phyloP scores from a whole-genome alignment of 2,329 filamentous ascomycete species.

The Xylariaceae sp. region DNA sequence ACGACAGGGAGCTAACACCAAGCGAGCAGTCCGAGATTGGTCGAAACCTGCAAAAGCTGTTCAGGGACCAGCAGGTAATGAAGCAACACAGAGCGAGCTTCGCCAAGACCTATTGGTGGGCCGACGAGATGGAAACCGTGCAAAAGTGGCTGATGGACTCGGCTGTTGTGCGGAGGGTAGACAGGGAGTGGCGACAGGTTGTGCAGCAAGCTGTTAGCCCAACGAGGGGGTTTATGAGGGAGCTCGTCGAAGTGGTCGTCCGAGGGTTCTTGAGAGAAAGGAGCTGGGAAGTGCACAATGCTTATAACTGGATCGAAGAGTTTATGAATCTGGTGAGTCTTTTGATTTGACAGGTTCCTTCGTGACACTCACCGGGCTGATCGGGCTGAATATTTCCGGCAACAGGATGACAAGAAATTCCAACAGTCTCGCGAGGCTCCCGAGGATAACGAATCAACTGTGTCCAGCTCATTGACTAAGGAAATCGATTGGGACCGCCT shows the following conservation, averaged over 20 bases:
- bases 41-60: constrained; percentile 29
- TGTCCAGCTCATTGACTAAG: too few relatives aligned
- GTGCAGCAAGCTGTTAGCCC: constrained; percentile 25
- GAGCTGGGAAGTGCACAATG: constrained; percentile 8
- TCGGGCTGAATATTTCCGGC: too few relatives aligned
- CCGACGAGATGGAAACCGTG: constrained; percentile 27
- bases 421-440: too few relatives aligned
- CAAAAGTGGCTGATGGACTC: constrained; percentile 35
- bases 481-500: too few relatives aligned
- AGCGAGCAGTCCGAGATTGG: constrained; percentile 31
- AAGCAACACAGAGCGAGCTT: constrained; percentile 28
- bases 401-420: too few relatives aligned
- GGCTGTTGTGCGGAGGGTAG: constrained; percentile 28
- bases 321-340: too few relatives aligned
- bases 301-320: constrained; percentile 15
- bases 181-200: constrained; percentile 32
- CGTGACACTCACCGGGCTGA: too few relatives aligned
- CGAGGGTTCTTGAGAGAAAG: constrained; percentile 20
- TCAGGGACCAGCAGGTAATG: constrained; percentile 25
- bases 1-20: constrained; percentile 24
- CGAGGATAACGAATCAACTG: too few relatives aligned
- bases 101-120: constrained; percentile 22
- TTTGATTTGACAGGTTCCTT: too few relatives aligned
- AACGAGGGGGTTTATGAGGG: constrained; percentile 26
- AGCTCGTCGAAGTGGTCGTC: constrained; percentile 18